A percentile compares a stretch with the other conserved stretches of the same genome.
These are phyloP conservation scores for Colletotrichum sp. DNA, from an alignment of 2,329 filamentous ascomycete genomes.

Conservation along the genomic window DNA sequence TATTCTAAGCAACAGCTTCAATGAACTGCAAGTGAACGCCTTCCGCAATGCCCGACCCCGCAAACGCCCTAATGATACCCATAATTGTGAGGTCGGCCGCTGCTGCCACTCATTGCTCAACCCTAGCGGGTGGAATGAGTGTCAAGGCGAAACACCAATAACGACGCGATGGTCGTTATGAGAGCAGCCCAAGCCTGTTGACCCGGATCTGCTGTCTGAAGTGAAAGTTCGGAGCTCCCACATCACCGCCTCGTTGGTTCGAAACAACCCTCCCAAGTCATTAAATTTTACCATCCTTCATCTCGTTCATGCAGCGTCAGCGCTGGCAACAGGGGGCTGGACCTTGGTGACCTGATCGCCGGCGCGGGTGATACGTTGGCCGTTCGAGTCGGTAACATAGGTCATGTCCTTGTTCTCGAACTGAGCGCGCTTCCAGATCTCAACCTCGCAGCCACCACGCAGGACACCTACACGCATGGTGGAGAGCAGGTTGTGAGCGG, in stretches of 20 bases:
- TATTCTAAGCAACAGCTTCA: conserved; percentile 6
- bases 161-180: background rate
- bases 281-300: background rate
- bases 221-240: background rate
- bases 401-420: conserved; percentile 84
- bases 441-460: conserved; percentile 85
- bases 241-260: background rate
- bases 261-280: background rate
- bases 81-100: conserved; percentile 3
- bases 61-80: conserved; percentile 17
- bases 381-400: conserved; percentile 80
- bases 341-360: conserved; percentile 87
- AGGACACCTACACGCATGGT: conserved; percentile 90
- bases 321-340: conserved; percentile 77
- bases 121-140: background rate
- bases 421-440: conserved; percentile 91
- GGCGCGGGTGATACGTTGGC: conserved; percentile 83
- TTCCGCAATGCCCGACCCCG: conserved; percentile 9
- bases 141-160: background rate
- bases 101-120: background rate
- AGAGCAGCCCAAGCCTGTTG: background rate
- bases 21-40: conserved; percentile 13
- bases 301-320: conserved; percentile 73
- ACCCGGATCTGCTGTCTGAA: background rate
- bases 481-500: conserved; percentile 85